Base-by-base conservation (phyloP, 1,139 yeast species). In the Geotrichum phurueaensis region DNA sequence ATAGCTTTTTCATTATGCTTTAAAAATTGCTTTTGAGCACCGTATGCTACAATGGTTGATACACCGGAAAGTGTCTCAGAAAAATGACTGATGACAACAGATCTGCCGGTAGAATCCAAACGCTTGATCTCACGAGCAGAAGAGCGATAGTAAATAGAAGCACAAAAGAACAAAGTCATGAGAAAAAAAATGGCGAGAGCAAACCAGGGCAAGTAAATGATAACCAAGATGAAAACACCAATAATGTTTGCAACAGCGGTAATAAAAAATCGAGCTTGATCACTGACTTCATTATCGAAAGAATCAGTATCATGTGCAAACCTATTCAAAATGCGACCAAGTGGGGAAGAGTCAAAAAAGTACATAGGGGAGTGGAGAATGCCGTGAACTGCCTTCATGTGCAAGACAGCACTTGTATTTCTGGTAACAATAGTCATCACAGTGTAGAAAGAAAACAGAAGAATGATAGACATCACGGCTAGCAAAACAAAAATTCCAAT, bases 291-390 rank as follows among this genome's bases (percentile, higher is more conserved):
- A 71, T 88, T 89, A 71, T 90, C 97, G 67, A 89, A 76, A 45
- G 86, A 85, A 70, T 89, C 96, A 0, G 95, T 86, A 72, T 90
- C 97, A 69, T 87, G 89, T 0, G 96, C 86, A 71, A 85, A 85
- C 64, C 92, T 76, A 70, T 86, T 86, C 69, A 87, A 73, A 59
- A 87, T 81, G 64, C 92, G 78, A 2, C 94, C 90, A 65, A 85
- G 73, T 6, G 91, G 91, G 0, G 89, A 84, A 1, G 87, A 79
- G 67, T 86, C 90, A 65, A 85, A 77, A 67, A 78, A 86, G 4
- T 84, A 71, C 87, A 84, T 84, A 47, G 91, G 96, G 61, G 86
- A 91, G 70, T 82, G 87, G 64, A 90, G 74, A n/a, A 90, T 78
- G 55, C 80, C 43, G 81, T 74, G 61, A 10, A 86, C 78, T 0